Evolutionary conservation across 208 protist species (phyloP), one percentile per base, ranked within the genome.

Genomic region (Lotmaria passim): DNA sequence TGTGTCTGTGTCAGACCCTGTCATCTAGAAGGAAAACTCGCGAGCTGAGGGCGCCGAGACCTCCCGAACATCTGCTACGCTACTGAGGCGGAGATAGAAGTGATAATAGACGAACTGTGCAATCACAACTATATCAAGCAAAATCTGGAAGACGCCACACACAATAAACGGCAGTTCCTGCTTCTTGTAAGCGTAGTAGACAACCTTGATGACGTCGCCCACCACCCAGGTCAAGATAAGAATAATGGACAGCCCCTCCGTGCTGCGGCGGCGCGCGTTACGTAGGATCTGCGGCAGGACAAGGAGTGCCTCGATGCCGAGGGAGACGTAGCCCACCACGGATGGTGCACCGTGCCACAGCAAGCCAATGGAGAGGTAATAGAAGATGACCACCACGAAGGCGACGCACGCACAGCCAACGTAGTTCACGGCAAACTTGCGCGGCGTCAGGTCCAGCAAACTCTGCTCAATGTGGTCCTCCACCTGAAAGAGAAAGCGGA

Each of bases 221-320:
- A 68, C 38, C 14, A 85, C 68, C 91, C 91, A 96, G 39, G 82
- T 84, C 30, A 91, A 31, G 30, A 94, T 74, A 26, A 96, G 74
- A 14, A 92, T 15, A 31, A 82, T 61, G 12, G 77, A 79, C 7
- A 96, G 70, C 3, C 91, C 91, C 41, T 86, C 60, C 2, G 88
- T 94, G 52, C 75, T 88, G 38, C 70, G 53, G 19, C 86, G 75
- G n/a, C 85, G 76, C 10, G 81, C 63, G 63, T 96, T 94, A 15
- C 71, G 79, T n/a, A 94, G 58, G 38, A 94, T 90, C 64, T 96
- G 91, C 31, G 91, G 91, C 11, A 90, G 2, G 26, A 93, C 78
- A 21, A 96, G 68, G 41, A 83, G 60, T 15, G 88, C 73, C 63
- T 96, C 88, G 23, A 92, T 75, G 31, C 77, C 70, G 12, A 96